Evolutionary conservation across 73 alveolate genomes (phyloP), one percentile per base, ranked within the genome.

Genomic region (Stentor roeselii): DNA sequence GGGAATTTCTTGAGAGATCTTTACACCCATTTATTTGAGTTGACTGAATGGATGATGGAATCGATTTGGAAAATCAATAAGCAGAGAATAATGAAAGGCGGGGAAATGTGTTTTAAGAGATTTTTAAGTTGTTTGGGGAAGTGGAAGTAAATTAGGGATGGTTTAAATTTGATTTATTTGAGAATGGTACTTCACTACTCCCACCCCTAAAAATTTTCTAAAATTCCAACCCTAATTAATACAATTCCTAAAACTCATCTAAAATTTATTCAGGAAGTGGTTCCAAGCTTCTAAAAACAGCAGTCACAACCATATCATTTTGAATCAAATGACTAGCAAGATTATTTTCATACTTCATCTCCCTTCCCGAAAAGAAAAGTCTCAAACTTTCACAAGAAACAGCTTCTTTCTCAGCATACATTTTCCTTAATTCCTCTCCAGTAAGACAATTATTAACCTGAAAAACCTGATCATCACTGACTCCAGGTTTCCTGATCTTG

Each of bases 1-100:
- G 59, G 84, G 84, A 39, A 76, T 76, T 67, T 67, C 80, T 34
- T 32, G n/a, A 21, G 80, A 67, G 21, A 67, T 67, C 34, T 67
- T 32, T 40, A 67, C 80, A 21, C 80, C 80, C 80, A 67, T 67
- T 30, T 67, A 27, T 30, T 1, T 21, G 21, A 67, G n/a, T 21
- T 58, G 27, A 58, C 74, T 58, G 27, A 58, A 58, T n/a, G 35
- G 0, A 58, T 58, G 4, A 21, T 58, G 74, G 27, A 58, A 58
- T 58, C n/a, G n/a, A n/a, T n/a, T n/a, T n/a, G n/a, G n/a, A n/a
- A n/a, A n/a, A n/a, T n/a, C n/a, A n/a, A n/a, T n/a, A n/a, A n/a
- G n/a, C n/a, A n/a, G n/a, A n/a, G n/a, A n/a, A n/a, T n/a, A n/a
- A n/a, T n/a, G n/a, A n/a, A n/a, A n/a, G n/a, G n/a, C n/a, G n/a